A percentile compares a stretch with the other conserved stretches of the same genome.
These are phyloP conservation scores for Odonthalia washingtoniensis DNA, from an alignment of 31 red algal species.

Conservation along the genomic window DNA sequence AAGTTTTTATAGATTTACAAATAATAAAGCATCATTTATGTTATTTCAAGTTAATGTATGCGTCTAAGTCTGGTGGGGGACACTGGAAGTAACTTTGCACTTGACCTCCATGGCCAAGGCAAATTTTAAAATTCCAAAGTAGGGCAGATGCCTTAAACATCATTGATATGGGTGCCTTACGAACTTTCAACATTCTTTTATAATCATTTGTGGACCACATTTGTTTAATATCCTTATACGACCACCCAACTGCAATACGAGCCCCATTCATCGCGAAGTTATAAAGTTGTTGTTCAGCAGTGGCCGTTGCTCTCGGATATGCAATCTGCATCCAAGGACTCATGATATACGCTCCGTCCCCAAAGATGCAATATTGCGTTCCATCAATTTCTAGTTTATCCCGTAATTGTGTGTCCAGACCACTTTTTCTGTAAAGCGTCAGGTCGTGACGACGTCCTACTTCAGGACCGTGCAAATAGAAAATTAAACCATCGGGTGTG, in stretches of 20 bases:
- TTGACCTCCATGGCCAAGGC: constrained; percentile 16
- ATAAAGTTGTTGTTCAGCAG: not conserved
- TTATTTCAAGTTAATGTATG: too few species aligned
- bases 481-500: constrained; percentile 38
- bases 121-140: constrained; percentile 11
- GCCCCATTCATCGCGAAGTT: constrained; percentile 40
- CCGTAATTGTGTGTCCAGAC: too few species aligned
- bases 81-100: not conserved
- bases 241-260: not conserved
- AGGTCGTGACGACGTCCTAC: too few species aligned
- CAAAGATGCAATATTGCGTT: too few species aligned
- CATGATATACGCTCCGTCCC: too few species aligned
- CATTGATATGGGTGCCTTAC: constrained; percentile 20
- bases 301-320: constrained; percentile 1
- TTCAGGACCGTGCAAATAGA: too few species aligned
- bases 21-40: too few species aligned
- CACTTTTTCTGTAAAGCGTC: too few species aligned
- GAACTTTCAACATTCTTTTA: constrained; percentile 29
- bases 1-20: too few species aligned
- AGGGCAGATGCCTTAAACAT: constrained; percentile 20
- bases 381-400: too few species aligned
- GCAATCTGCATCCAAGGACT: too few species aligned
- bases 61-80: not conserved
- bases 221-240: constrained; percentile 38
- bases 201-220: constrained; percentile 33